These are phyloP conservation scores for Ophiostoma populinum DNA, from an alignment of 2,329 filamentous ascomycete genomes.

Conservation along the genomic window DNA sequence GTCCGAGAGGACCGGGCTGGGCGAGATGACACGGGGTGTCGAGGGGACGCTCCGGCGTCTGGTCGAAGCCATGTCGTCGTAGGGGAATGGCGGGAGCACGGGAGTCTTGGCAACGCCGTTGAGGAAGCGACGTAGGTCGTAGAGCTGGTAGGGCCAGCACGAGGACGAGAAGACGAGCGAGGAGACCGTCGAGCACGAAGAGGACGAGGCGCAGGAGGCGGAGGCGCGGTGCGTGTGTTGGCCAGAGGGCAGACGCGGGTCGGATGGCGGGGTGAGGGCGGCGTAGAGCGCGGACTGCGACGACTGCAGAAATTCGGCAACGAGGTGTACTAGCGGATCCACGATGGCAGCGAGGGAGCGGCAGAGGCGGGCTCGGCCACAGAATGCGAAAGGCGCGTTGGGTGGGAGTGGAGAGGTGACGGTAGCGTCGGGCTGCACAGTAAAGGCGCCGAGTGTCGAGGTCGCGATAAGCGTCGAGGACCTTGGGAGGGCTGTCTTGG, in stretches of 20 bases:
- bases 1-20: conserved; percentile 60
- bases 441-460: conserved; percentile 1
- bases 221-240: conserved; percentile 7
- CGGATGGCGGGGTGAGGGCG: conserved; percentile 3
- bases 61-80: conserved; percentile 11
- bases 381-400: conserved; percentile 23
- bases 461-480: no score
- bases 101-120: conserved; percentile 38
- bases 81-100: conserved; percentile 41
- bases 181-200: conserved; percentile 12
- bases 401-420: conserved; percentile 6
- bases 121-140: conserved; percentile 30
- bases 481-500: no score
- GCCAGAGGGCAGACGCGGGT: neutral
- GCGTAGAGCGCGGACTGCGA: conserved; percentile 3
- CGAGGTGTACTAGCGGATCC: conserved; percentile 32
- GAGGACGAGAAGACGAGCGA: conserved; percentile 7
- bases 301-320: conserved; percentile 19
- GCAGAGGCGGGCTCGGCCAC: conserved; percentile 41
- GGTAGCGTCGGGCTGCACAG: conserved; percentile 2
- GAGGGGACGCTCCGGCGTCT: conserved; percentile 43
- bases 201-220: conserved; percentile 12
- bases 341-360: conserved; percentile 34
- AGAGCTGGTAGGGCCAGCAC: conserved; percentile 16
- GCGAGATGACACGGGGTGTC: conserved; percentile 77